These are phyloP conservation scores for Coemansia sp. DNA, from an alignment of 192 early-diverging fungal species.

Conservation along the genomic window DNA sequence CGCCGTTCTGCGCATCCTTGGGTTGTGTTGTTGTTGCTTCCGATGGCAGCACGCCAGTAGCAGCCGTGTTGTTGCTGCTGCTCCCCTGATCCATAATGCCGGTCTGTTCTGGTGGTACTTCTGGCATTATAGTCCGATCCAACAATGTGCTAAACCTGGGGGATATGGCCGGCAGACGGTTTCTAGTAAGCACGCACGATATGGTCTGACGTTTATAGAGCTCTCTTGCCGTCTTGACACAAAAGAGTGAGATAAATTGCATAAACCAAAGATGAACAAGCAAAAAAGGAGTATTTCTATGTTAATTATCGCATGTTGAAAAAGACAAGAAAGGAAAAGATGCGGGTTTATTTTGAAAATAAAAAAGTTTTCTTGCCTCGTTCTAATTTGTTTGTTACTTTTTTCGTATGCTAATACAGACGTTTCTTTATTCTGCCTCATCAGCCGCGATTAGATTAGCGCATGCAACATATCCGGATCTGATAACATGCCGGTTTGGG, in stretches of 20 bases:
- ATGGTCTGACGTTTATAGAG: background rate
- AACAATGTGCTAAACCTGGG: background rate
- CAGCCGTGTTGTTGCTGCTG: background rate
- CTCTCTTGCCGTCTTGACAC: conserved; percentile 1
- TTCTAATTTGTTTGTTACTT: too few relatives aligned
- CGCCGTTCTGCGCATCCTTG: background rate
- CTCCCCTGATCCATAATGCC: background rate
- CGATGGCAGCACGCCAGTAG: background rate
- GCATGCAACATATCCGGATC: too few relatives aligned
- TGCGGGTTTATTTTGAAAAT: background rate
- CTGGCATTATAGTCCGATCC: background rate
- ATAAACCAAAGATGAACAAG: background rate
- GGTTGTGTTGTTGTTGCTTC: background rate
- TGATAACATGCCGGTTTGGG: too few relatives aligned
- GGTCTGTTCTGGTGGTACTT: background rate
- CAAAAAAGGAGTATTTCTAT: background rate
- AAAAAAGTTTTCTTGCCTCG: too few relatives aligned
- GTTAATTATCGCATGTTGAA: background rate
- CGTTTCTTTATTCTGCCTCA: too few relatives aligned
- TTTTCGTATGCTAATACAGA: too few relatives aligned
- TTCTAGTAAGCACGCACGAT: background rate
- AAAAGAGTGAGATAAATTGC: background rate
- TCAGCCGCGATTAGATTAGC: too few relatives aligned
- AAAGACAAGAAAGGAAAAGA: background rate
- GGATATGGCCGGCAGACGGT: background rate